Base-by-base conservation (phyloP, 805 yeast genomes). In the Saccharomycopsis lassenensis region DNA sequence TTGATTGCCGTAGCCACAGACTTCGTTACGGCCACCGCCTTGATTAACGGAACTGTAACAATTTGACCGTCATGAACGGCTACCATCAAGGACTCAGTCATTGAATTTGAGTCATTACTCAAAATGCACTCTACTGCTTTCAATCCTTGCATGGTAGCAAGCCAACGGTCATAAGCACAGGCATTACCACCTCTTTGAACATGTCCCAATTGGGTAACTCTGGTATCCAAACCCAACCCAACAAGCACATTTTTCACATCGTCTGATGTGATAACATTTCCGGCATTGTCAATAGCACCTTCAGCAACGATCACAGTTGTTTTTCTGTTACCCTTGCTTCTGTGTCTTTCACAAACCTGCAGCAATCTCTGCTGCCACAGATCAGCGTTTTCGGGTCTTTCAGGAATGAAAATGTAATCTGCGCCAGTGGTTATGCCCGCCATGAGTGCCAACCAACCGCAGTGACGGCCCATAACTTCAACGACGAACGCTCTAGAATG, bases 381-480 rank as follows among this genome's bases (percentile, higher is more conserved):
- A 24, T 61, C 59, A 5, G 71, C 62, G 29, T 66, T 62, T 6
- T 86, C 76, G 5, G 91, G 89, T 48, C 72, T 70, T 56, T 81
- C 93, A 12, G 93, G 93, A 45, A 81, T 79, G 50, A 81, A 72
- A 32, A 81, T 76, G 49, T 70, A 81, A 56, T 81, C 93, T 2
- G 93, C 89, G 45, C 86, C 74, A 11, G 85, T 74, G 10, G 85
- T 71, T 41, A 81, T 65, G 46, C 91, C 93, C 12, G 89, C 76
- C 80, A 79, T 74, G 44, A 81, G 61, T 1, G 82, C 89, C 45
- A 81, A 65, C 93, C 93, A 81, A 45, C 93, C 93, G 63, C 93
- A 81, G 55, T 81, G 86, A 58, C 93, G 68, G 42, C 93, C 93
- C 93, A 81, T 81, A 14, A 81, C 93, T 60, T 81, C 93, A 28